Base-by-base conservation (phyloP, 768 basidiomycete species). In the Nidula microcarpa region DNA sequence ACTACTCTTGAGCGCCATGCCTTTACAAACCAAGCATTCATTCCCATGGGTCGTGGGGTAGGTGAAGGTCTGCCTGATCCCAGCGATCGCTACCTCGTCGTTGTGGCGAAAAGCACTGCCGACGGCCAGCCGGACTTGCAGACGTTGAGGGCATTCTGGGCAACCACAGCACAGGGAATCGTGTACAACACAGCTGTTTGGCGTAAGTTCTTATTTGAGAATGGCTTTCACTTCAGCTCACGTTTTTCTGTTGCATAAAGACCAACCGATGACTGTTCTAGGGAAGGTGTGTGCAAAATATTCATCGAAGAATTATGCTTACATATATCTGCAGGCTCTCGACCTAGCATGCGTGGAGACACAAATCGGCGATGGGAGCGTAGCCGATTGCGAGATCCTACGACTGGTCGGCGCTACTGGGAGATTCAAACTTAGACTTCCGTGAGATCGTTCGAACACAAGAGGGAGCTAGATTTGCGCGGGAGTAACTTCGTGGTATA, bases 321-420 rank as follows among this genome's bases (percentile, higher is more conserved):
- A 69, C 54, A 11, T 17, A 35, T 55, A 53, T 55, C 54, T 16
- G 53, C 36, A 92, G 88, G 66, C 74, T 9, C 79, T 93, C 70
- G 91, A 93, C 60, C 80, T 94, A 58, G 78, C 91, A 7, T 98
- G 96, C 62, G 82, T 98, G 7, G 96, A 98, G 69, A 91, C 94
- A 18, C 95, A 98, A 68, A 85, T 96, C 50, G 94, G 93, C 5
- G 80, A 90, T 53, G 89, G 89, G 1, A 80, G 83, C 48, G 63
- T 63, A 53, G 74, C 81, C 17, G 97, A 99, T 68, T 98, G 96
- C 65, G 94, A 99, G 69, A 81, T 98, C 52, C 61, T 93, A 14
- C n/a, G n/a, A n/a, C n/a, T n/a, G n/a, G n/a, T n/a, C n/a, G n/a
- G n/a, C n/a, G n/a, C n/a, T n/a, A n/a, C n/a, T n/a, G n/a, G n/a